A percentile compares a stretch with the other conserved stretches of the same genome.
Conservation (phyloP, 2,329 filamentous ascomycete species). For the Penicillium sp. region DNA sequence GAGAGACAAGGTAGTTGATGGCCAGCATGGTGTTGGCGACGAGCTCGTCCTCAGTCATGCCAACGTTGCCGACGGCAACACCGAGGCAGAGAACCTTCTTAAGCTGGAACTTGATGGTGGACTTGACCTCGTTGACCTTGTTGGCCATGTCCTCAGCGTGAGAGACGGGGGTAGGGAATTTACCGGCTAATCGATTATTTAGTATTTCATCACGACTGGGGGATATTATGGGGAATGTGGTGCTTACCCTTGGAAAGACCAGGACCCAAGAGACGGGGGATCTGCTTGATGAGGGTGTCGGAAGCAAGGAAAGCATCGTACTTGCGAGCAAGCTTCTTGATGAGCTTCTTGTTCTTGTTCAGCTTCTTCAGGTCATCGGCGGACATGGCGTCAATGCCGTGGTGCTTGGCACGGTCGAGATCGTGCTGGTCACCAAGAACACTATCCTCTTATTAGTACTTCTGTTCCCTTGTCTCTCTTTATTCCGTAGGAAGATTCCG, state of each 20-base stretch:
- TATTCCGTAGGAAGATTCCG: too few relatives aligned
- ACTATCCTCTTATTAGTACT: too few relatives aligned
- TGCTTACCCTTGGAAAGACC: slow-evolving; percentile 98
- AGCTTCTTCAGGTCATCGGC: slow-evolving; percentile 99
- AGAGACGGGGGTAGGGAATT: slow-evolving; percentile 98
- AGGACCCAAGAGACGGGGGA: slow-evolving; percentile 96
- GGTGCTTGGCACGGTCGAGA: slow-evolving; percentile 99
- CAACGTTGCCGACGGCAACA: slow-evolving; percentile 97
- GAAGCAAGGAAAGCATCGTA: slow-evolving; percentile 99
- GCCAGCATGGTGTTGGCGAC: slow-evolving; percentile 98
- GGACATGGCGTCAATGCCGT: slow-evolving; percentile 96
- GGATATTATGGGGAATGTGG: too few relatives aligned
- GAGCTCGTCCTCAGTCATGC: slow-evolving; percentile 91
- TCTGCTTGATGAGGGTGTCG: slow-evolving; percentile 97
- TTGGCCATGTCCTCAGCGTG: slow-evolving; percentile 85
- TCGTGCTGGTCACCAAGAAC: slow-evolving; percentile 92
- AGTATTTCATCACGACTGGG: too few relatives aligned
- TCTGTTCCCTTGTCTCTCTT: too few relatives aligned
- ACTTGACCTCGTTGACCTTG: slow-evolving; percentile 99
- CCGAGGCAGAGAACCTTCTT: slow-evolving; percentile 99
- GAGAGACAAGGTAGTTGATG: slow-evolving; percentile 99
- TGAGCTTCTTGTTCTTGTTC: slow-evolving; percentile 99
- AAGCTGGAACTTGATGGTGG: slow-evolving; percentile 99
- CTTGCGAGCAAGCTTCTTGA: slow-evolving; percentile 99
- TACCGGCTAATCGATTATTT: too few relatives aligned